Base-by-base conservation (phyloP, 169 alveolate genomes). In the Plasmodium fragile region DNA sequence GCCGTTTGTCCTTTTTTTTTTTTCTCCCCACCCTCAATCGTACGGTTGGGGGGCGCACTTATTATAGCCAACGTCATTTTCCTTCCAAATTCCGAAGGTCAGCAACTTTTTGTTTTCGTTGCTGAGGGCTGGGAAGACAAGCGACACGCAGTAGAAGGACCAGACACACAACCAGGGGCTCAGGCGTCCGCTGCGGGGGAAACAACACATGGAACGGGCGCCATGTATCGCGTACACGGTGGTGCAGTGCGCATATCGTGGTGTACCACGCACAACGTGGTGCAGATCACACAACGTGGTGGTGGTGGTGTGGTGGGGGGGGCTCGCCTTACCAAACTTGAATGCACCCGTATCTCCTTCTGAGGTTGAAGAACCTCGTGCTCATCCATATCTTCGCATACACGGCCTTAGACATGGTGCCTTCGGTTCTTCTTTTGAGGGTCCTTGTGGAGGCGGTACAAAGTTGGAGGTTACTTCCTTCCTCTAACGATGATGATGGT, bases 351-450 rank as follows among this genome's bases (percentile, higher is more conserved):
- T 87, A 96, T 36, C 84, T 89, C 92, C 97, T 94, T 78, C 97
- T 85, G 83, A 91, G 73, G 91, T 94, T 95, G 82, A 89, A 96
- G 83, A 94, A 95, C 72, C 96, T 90, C 53, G 97, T 96, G 84
- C 96, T 94, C 97, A 94, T 94, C 97, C 97, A 96, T 69, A 96
- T 92, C 69, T 92, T 96, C 16, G 97, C 96, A 43, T 96, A 96
- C 1, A 96, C 97, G 41, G 97, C 97, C 73, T 94, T 96, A 11
- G 96, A 94, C 97, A 96, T 96, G 43, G 43, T 94, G 34, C 0
- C 49, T 16, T 45, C 4, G 36, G 18, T 53, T 81, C 69, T 13
- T 11, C 43, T 25, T 25, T 30, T 4, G 28, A 28, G 53, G 5
- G 55, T 59, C 16, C 11, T 39, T 39, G 10, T 71, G 18, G 10